phyloP scores from a whole-genome alignment of 805 yeast species.

The Torulaspora delbrueckii region DNA sequence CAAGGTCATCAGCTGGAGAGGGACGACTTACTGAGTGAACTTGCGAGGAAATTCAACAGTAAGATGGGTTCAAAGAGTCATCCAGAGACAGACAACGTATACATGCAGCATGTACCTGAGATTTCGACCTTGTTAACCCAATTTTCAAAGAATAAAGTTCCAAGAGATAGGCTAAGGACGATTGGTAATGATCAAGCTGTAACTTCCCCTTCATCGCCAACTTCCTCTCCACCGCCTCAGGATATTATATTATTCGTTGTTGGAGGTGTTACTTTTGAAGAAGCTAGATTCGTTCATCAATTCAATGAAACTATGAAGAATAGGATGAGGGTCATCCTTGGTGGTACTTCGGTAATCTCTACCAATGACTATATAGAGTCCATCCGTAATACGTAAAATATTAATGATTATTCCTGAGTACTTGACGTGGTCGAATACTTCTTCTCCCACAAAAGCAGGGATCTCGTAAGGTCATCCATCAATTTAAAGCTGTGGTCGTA shows the following conservation, averaged over 20 bases:
- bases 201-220: conserved; percentile 27
- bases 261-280: conserved; percentile 93
- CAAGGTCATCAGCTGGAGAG: conserved; percentile 15
- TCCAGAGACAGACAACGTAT: conserved; percentile 58
- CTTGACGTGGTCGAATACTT: conserved; percentile 39
- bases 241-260: conserved; percentile 68
- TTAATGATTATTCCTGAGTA: conserved; percentile 6
- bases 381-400: conserved; percentile 11
- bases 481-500: conserved; percentile 56
- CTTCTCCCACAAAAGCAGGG: conserved; percentile 75
- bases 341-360: conserved; percentile 63
- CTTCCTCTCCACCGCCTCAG: conserved; percentile 38
- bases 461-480: conserved; percentile 71
- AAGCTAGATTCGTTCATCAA: conserved; percentile 75
- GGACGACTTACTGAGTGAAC: conserved; percentile 32
- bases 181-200: conserved; percentile 19
- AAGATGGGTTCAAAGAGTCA: conserved; percentile 31
- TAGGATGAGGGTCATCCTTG: conserved; percentile 66
- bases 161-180: conserved; percentile 41
- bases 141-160: conserved; percentile 35
- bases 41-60: conserved; percentile 34
- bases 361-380: conserved; percentile 40
- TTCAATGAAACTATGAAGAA: conserved; percentile 48
- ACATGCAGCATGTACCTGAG: conserved; percentile 87
- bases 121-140: conserved; percentile 39